phyloP scores from a whole-genome alignment of 495 filamentous ascomycete species.

The Thermochaetoides thermophila region DNA sequence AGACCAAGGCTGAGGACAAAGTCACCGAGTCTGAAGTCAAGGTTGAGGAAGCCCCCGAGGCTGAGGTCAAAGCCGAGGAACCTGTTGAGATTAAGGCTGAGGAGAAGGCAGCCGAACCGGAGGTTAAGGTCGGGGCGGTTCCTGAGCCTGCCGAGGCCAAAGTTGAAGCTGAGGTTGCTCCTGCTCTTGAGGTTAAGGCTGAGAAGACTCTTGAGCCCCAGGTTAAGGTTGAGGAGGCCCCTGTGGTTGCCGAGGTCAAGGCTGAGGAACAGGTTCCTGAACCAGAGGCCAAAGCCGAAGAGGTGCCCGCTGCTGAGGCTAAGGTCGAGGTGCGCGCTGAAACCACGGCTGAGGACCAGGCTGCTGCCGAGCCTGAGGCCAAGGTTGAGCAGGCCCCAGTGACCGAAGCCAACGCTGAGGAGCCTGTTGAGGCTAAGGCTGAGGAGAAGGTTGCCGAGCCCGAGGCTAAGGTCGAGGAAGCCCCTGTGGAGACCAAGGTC shows the following conservation, averaged over 20 bases:
- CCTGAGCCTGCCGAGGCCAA: no score
- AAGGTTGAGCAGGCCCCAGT: not conserved
- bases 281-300: constrained; percentile 4
- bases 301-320: not conserved
- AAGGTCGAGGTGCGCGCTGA: constrained; percentile 1
- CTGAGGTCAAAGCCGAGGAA: no score
- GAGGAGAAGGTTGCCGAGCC: no score
- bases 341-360: constrained; percentile 4
- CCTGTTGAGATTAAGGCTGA: no score
- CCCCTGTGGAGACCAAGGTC: no score
- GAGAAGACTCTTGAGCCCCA: not conserved
- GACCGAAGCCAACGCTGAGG: no score
- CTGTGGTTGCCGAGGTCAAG: not conserved
- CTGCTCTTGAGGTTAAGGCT: no score
- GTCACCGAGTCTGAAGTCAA: no score
- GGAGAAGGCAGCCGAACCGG: no score
- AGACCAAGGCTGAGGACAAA: constrained; percentile 1
- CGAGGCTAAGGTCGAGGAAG: no score
- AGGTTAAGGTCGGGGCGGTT: constrained; percentile 2
- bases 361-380: constrained; percentile 5
- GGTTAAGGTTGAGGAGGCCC: constrained; percentile 4
- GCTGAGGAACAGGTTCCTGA: constrained; percentile 1
- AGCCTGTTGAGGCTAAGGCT: constrained; percentile 3
- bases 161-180: no score
- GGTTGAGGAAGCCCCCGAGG: no score